phyloP scores from a whole-genome alignment of 176 grass and related monocot genomes.

The Tillandsia leiboldiana region DNA sequence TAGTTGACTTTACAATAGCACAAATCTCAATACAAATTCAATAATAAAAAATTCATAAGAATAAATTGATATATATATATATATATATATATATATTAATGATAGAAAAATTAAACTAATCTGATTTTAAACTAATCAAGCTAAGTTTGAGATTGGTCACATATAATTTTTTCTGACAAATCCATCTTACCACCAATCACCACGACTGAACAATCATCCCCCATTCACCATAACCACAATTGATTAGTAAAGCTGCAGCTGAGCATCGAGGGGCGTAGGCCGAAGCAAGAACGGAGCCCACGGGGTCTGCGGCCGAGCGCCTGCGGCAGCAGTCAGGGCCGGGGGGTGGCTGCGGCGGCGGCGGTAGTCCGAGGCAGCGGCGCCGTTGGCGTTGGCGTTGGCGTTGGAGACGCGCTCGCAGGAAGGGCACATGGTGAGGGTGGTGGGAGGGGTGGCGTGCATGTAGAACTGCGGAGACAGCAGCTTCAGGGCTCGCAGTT shows the following conservation, averaged over 20 bases:
- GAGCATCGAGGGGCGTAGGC: not conserved
- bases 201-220: not conserved
- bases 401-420: constrained; percentile 54
- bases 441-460: constrained; percentile 67
- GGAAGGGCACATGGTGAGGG: constrained; percentile 85
- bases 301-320: not conserved
- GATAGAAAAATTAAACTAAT: too few species aligned
- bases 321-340: not conserved
- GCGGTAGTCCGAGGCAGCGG: not conserved
- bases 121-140: too few species aligned
- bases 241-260: not conserved
- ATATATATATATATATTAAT: too few species aligned
- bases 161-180: too few species aligned
- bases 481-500: constrained; percentile 73
- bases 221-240: not conserved
- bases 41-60: too few species aligned
- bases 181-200: not conserved
- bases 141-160: too few species aligned
- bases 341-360: not conserved
- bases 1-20: too few species aligned
- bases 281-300: not conserved
- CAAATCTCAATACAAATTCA: too few species aligned
- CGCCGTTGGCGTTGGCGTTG: not conserved
- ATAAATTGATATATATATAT: too few species aligned
- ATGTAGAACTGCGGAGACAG: constrained; percentile 43